Evolutionary conservation across 257 asterid genomes (phyloP), one percentile per base, ranked within the genome.

Genomic region (Solanum sitiens): DNA sequence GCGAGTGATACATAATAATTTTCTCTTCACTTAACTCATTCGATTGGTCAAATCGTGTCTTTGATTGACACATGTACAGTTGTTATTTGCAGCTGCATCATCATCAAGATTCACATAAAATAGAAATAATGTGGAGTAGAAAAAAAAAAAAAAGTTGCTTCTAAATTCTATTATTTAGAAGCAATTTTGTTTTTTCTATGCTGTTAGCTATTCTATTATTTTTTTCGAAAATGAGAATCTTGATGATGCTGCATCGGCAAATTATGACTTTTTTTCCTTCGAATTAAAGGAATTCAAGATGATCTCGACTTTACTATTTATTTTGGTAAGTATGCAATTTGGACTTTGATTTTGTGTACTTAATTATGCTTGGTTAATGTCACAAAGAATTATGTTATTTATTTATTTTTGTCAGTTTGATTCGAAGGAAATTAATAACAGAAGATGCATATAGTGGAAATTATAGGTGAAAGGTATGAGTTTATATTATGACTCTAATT

Each of bases 241-340:
- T 91, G 93, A 91, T 91, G 93, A 91, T 91, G 92, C 92, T 91
- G 92, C 93, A 89, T 83, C 90, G 76, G 89, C 91, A 86, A 72
- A 85, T 89, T 82, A 73, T 87, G 75, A 59, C 75, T 89, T 68
- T 44, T 42, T 74, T 37, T 2, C 2, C 21, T 21, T 4, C 1
- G 87, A 21, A 35, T 20, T 25, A 40, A 75, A 56, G 83, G 15
- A n/a, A 40, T 23, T 74, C 33, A 6, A 8, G 33, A 63, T 39
- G 13, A 70, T 70, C n/a, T 70, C 11, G 13, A 70, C 42, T 39
- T 37, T 6, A 32, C 8, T 14, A 37, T 15, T 45, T 30, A 30
- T 25, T 86, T 86, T 70, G 45, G 61, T 65, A 4, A n/a, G 37
- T 71, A 47, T 30, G 32, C 32, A n/a, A 44, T 25, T 44, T 27